Base-by-base conservation (phyloP, 2,329 filamentous ascomycete genomes). In the Cladosporium phlei region DNA sequence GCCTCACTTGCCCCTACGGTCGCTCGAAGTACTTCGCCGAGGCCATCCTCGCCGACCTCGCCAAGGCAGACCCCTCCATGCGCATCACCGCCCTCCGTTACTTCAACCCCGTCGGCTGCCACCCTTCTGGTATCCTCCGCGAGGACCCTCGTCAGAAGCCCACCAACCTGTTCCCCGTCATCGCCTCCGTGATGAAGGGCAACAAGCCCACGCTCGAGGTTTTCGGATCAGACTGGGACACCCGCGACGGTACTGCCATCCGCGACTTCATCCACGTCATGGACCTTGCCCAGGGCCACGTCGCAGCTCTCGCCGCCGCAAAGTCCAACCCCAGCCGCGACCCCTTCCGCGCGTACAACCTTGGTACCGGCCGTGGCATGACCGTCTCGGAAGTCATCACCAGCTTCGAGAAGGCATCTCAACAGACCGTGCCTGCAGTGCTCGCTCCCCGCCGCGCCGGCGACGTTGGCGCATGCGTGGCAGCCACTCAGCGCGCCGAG, bases 231-330 rank as follows among this genome's bases (percentile, higher is more conserved):
- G 79, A 85, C 61, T 85, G 80, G 74, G 72, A 80, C 47, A 85
- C 82, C 0, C 67, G 70, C 3, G 82, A 85, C 55, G 81, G 82
- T 12, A 84, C 81, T 0, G 79, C 80, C 1, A 73, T 85, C 30
- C 76, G 82, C 32, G 82, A 85, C 61, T 85, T 82, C 58, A 82
- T 85, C 52, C 81, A 85, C 54, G 81, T 84, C 28, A 76, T 74
- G 12, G 82, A 85, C 61, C 71, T 85, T 34, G 80, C 80, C 5
- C 70, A 76, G 32, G 81, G 78, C 4, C 82, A 85, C 62, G 73
- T 83, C 28, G 78, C 80, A 5, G 82, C 82, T 2, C 67, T 82
- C 45, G 58, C 62, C 5, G 64, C 65, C 20, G 46, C 62, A 61
- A n/a, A 55, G 62, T 20, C 54, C 56, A 32, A 62, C 62, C 24